These are phyloP conservation scores for Trametes gibbosa DNA, from an alignment of 768 basidiomycete species.

Conservation along the genomic window DNA sequence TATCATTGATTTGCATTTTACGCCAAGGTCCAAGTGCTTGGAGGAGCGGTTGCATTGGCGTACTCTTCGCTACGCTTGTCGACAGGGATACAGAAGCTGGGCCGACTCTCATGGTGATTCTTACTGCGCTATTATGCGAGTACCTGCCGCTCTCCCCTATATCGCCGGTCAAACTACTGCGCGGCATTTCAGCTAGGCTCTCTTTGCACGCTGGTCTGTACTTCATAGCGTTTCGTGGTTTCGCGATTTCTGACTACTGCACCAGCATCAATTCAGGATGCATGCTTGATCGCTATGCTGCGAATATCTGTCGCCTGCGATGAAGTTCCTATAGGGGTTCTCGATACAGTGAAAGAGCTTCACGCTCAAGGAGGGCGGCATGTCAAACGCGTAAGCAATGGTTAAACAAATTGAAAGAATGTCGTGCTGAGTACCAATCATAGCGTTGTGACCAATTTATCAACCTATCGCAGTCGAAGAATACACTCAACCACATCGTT, in stretches of 20 bases:
- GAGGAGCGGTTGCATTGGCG: slow-evolving; percentile 32
- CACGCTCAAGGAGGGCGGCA: slow-evolving; percentile 47
- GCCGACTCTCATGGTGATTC: slow-evolving; percentile 66
- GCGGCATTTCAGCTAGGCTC: slow-evolving; percentile 43
- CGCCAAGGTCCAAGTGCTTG: slow-evolving; percentile 39
- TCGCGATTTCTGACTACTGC: too few species aligned
- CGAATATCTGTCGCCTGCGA: slow-evolving; percentile 60
- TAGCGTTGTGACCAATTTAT: slow-evolving; percentile 76
- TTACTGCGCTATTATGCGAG: slow-evolving; percentile 67
- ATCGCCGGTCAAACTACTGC: slow-evolving; percentile 47
- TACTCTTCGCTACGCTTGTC: slow-evolving; percentile 39
- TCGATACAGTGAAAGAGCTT: slow-evolving; percentile 41
- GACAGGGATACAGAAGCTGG: slow-evolving; percentile 33
- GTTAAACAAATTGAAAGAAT: background rate
- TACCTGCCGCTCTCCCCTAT: slow-evolving; percentile 51
- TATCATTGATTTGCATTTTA: too few species aligned
- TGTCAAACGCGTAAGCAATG: slow-evolving; percentile 49
- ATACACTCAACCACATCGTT: slow-evolving; percentile 46
- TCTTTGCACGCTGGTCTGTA: slow-evolving; percentile 43
- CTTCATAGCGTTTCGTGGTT: background rate
- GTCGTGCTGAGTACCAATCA: background rate
- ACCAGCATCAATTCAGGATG: slow-evolving; percentile 72
- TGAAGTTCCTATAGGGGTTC: slow-evolving; percentile 46
- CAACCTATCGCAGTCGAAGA: slow-evolving; percentile 43
- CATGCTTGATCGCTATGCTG: slow-evolving; percentile 68